A percentile compares a stretch with the other conserved stretches of the same genome.
Evolutionary conservation across 768 basidiomycete species (phyloP).

Genomic region (Naganishia vaughanmartiniae): DNA sequence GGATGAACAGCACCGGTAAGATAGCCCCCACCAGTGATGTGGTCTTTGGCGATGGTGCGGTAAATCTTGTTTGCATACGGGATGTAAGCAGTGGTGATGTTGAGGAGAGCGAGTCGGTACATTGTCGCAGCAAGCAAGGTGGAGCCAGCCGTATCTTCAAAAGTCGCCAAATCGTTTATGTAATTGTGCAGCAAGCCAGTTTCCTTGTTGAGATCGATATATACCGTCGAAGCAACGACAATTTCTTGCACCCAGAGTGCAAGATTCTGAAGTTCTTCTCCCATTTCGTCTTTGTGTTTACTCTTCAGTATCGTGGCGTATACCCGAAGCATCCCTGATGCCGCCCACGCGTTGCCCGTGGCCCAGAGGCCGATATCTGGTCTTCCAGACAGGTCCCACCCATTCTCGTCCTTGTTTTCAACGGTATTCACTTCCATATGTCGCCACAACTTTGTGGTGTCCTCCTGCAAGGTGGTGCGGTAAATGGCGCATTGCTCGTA

Average conservation of each 20-base stretch:
- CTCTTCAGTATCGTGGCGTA: constrained; percentile 53
- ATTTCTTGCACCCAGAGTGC: constrained; percentile 54
- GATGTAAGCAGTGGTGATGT: constrained; percentile 49
- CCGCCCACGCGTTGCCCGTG: constrained; percentile 56
- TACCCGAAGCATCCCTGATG: constrained; percentile 55
- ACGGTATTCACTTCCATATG: constrained; percentile 46
- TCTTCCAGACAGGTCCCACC: constrained; percentile 36
- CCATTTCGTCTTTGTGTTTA: constrained; percentile 44
- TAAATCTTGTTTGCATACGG: constrained; percentile 48
- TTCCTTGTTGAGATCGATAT: constrained; percentile 42
- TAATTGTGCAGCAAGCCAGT: constrained; percentile 53
- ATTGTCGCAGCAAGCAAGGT: constrained; percentile 46
- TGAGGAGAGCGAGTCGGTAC: constrained; percentile 48
- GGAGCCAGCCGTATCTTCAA: constrained; percentile 53
- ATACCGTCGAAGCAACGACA: constrained; percentile 35
- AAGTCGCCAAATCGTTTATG: constrained; percentile 45
- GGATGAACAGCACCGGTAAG: constrained; percentile 55
- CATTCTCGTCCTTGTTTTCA: neutral
- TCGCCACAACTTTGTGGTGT: constrained; percentile 51
- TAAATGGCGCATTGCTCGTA: constrained; percentile 56
- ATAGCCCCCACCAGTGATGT: constrained; percentile 52
- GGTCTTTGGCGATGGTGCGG: constrained; percentile 43
- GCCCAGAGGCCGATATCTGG: constrained; percentile 52
- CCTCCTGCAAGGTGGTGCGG: constrained; percentile 50
- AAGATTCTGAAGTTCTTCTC: constrained; percentile 46